Conservation (phyloP, 1,284 basidiomycete genomes). For the Ustilago bromivora region DNA sequence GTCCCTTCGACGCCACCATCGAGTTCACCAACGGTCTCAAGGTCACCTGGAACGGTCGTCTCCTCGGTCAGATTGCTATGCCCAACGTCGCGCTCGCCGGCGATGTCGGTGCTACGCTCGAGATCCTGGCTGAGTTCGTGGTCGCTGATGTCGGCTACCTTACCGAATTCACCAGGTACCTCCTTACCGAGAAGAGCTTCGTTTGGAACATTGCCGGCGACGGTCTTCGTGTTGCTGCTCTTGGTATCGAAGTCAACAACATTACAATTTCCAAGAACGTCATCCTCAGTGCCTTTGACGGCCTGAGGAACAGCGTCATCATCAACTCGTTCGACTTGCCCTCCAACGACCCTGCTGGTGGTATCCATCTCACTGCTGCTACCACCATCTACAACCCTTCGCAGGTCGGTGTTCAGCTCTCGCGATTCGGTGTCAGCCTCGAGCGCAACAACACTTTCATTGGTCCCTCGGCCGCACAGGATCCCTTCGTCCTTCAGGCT, state of each 20-base stretch:
- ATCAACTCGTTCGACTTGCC: conserved; percentile 81
- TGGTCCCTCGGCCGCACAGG: conserved; percentile 75
- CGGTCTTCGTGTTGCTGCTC: conserved; percentile 75
- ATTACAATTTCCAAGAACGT: conserved; percentile 77
- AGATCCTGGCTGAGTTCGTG: conserved; percentile 75
- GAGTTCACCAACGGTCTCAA: conserved; percentile 77
- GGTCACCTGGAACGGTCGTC: conserved; percentile 76
- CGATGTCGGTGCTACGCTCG: conserved; percentile 77
- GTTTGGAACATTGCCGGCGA: conserved; percentile 80
- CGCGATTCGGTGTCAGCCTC: conserved; percentile 76
- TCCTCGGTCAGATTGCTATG: conserved; percentile 78
- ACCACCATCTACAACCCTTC: conserved; percentile 79
- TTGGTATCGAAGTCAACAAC: conserved; percentile 73
- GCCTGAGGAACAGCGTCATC: conserved; percentile 76
- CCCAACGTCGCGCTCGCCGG: conserved; percentile 72
- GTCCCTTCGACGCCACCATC: conserved; percentile 82
- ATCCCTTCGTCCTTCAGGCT: conserved; percentile 75
- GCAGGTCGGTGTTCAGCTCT: conserved; percentile 80
- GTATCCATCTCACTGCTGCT: conserved; percentile 78
- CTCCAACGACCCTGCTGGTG: conserved; percentile 79
- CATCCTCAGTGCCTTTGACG: conserved; percentile 80
- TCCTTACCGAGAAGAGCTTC: conserved; percentile 79
- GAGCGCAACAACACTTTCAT: conserved; percentile 75
- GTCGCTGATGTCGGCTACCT: conserved; percentile 77
- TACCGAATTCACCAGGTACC: conserved; percentile 77